Base-by-base conservation (phyloP, 495 filamentous ascomycete genomes). In the Neurospora sp. region DNA sequence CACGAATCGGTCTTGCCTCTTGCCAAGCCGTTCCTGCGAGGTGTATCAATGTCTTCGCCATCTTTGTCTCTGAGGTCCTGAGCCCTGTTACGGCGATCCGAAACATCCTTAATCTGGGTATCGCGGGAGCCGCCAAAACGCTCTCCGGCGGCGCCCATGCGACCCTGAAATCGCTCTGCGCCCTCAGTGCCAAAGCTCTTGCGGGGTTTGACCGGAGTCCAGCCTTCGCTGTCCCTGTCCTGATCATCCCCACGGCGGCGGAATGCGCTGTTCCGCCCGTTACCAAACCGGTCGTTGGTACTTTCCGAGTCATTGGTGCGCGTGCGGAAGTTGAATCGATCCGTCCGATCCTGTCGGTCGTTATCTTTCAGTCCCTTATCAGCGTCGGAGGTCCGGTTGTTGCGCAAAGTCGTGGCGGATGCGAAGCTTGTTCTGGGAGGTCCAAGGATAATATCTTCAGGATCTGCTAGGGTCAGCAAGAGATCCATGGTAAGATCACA, bases 401-500 rank as follows among this genome's bases (percentile, higher is more conserved):
- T 76, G 71, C 81, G 81, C 44, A 78, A 71, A 39, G 87, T 82
- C 66, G 92, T 93, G 18, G 93, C 90, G 11, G 94, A 97, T 73
- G 92, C 90, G 81, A 98, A 97, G 39, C 89, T 89, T 37, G 89
- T 93, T 76, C 94, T 94, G 2, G 94, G 94, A 39, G 94, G 94
- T 40, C 93, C 94, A 46, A 97, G 92, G 75, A 97, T 86, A 72
- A 97, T 94, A 73, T 97, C 93, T 78, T 96, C 94, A 74, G 85
- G 81, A 75, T 88, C 88, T 90, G 70, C 31, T 40, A 72, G 46
- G 54, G 72, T 78, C 73, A 78, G 76, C 71, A 44, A 74, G 41
- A 38, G 42, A 38, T 39, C 42, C 39, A 70, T 39, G 31, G 31
- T 23, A 10, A 69, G 37, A 38, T 8, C 23, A 62, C 38, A 8